A percentile compares a stretch with the other conserved stretches of the same genome.
These are phyloP conservation scores for Pleurotus tuoliensis DNA, from an alignment of 768 basidiomycete genomes.

Conservation along the genomic window DNA sequence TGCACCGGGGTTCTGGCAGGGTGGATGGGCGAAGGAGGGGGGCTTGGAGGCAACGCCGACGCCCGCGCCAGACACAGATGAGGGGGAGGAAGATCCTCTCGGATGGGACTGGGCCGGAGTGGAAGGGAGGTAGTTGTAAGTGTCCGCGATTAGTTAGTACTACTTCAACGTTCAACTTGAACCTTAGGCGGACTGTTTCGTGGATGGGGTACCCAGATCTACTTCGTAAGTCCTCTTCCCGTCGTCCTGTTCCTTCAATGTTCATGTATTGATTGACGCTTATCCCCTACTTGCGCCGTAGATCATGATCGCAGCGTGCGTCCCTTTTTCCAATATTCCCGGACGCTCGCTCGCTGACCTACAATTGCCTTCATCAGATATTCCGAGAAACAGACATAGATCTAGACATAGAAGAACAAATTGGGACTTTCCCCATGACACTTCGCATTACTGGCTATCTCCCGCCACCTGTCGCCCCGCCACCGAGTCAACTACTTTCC, in stretches of 20 bases:
- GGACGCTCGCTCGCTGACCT: background rate
- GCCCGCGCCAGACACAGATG: slow-evolving; percentile 10
- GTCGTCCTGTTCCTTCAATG: background rate
- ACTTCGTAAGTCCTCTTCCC: slow-evolving; percentile 32
- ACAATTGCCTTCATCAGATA: background rate
- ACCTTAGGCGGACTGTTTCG: slow-evolving; percentile 46
- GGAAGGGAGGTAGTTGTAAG: slow-evolving; percentile 50
- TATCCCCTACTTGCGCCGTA: background rate
- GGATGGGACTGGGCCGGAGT: slow-evolving; percentile 62
- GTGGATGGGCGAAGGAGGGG: slow-evolving; percentile 3
- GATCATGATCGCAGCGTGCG: background rate
- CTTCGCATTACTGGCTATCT: slow-evolving; percentile 36
- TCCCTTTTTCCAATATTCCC: background rate
- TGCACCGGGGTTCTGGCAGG: slow-evolving; percentile 38
- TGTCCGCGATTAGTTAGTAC: background rate
- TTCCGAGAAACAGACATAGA: background rate
- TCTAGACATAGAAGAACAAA: slow-evolving; percentile 35
- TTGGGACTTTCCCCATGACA: slow-evolving; percentile 50
- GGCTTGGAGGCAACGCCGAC: slow-evolving; percentile 8
- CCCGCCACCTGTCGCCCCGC: slow-evolving; percentile 19
- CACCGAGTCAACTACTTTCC: slow-evolving; percentile 11
- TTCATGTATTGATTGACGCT: background rate
- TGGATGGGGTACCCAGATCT: slow-evolving; percentile 59
- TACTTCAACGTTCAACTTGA: background rate
- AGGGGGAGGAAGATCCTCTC: slow-evolving; percentile 12